A percentile compares a stretch with the other conserved stretches of the same genome.
Evolutionary conservation across 2,329 filamentous ascomycete genomes (phyloP).

Genomic region (Pseudogymnoascus pannorum): DNA sequence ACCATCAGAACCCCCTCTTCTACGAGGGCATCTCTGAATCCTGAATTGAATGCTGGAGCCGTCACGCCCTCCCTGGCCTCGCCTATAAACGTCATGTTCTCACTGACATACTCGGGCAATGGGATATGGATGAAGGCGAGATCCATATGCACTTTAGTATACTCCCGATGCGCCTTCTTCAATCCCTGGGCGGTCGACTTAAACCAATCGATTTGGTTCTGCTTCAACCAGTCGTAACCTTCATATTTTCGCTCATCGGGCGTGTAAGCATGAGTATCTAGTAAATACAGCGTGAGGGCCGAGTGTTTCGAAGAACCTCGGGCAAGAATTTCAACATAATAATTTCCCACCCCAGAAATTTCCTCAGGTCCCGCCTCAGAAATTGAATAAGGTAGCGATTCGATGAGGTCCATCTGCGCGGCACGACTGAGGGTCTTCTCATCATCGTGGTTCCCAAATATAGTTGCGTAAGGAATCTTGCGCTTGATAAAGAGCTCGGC

Average conservation of each 20-base stretch:
- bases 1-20: slow-evolving; percentile 81
- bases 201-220: slow-evolving; percentile 93
- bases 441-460: slow-evolving; percentile 97
- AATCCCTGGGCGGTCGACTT: slow-evolving; percentile 65
- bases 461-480: slow-evolving; percentile 85
- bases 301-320: slow-evolving; percentile 75
- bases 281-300: slow-evolving; percentile 85
- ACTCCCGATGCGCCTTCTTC: slow-evolving; percentile 72
- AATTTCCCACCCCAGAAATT: slow-evolving; percentile 89
- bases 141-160: slow-evolving; percentile 89
- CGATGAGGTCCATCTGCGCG: slow-evolving; percentile 77
- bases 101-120: slow-evolving; percentile 73
- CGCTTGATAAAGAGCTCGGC: slow-evolving; percentile 75
- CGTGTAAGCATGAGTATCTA: slow-evolving; percentile 88
- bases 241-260: slow-evolving; percentile 79
- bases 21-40: slow-evolving; percentile 85
- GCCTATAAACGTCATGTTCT: slow-evolving; percentile 55
- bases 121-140: slow-evolving; percentile 97
- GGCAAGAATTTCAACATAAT: slow-evolving; percentile 82
- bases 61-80: slow-evolving; percentile 64
- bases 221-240: slow-evolving; percentile 98
- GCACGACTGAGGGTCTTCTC: slow-evolving; percentile 67
- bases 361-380: slow-evolving; percentile 75
- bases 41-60: slow-evolving; percentile 80
- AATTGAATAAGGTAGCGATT: slow-evolving; percentile 82